Evolutionary conservation across 257 asterid species (phyloP).

Genomic region (Ilex asprella): DNA sequence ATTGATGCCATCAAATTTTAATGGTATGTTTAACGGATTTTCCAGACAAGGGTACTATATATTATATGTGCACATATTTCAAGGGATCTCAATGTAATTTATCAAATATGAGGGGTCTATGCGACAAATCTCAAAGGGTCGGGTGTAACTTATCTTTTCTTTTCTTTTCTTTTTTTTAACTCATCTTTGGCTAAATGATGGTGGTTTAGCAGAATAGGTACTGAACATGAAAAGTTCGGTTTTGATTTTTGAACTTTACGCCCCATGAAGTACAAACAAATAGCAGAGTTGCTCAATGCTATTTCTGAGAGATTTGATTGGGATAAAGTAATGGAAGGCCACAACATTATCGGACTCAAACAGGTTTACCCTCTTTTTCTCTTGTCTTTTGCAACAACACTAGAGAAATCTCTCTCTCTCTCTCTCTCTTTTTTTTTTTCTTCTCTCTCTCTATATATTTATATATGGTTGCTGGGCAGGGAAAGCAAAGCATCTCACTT

Average conservation of each 20-base stretch:
- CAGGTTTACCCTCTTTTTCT: conserved; percentile 43
- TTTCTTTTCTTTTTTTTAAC: conserved; percentile 7
- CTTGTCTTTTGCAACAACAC: background rate
- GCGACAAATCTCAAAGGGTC: background rate
- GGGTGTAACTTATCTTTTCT: background rate
- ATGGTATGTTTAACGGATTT: background rate
- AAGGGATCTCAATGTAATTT: background rate
- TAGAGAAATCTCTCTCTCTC: background rate
- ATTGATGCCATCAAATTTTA: no score
- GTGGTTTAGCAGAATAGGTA: conserved; percentile 70
- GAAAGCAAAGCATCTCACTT: conserved; percentile 88
- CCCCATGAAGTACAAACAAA: conserved; percentile 91
- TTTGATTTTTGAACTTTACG: conserved; percentile 64
- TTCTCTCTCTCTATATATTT: background rate
- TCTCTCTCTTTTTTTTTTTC: background rate
- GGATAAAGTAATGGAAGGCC: conserved; percentile 96
- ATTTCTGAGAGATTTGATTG: conserved; percentile 98
- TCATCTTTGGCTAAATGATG: background rate
- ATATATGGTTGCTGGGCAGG: conserved; percentile 33
- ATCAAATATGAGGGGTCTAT: no score
- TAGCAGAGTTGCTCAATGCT: conserved; percentile 71
- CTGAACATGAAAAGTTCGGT: conserved; percentile 98
- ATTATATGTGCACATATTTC: background rate
- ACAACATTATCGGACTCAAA: conserved; percentile 80
- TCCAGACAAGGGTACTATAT: background rate